Evolutionary conservation across 305 asterid species (phyloP), one percentile per base, ranked within the genome.

Genomic region (Coffea humblotiana): DNA sequence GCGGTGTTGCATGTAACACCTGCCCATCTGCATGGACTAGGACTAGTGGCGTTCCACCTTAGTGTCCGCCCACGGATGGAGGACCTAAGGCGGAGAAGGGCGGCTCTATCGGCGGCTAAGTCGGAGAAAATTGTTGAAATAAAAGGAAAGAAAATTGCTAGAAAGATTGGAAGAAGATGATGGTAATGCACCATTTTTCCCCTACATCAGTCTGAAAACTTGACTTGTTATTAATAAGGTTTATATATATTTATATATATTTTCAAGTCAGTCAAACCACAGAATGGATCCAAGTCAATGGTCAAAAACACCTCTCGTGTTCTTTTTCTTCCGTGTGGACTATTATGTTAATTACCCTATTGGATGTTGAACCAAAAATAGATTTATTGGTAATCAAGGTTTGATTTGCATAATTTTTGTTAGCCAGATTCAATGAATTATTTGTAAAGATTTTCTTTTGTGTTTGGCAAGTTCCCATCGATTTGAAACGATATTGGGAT

Each of bases 51-150:
- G 87, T 88, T 83, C 97, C 96, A 92, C 27, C 6, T 25, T 63
- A 83, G 82, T 9, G 96, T 92, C 40, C 84, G 88, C 85, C 97
- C 96, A 15, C 86, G 60, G 54, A 87, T 65, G 67, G 86, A 71
- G 27, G 51, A 45, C 3, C 81, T 81, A 1, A 92, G 89, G 82
- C 79, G 81, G 84, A 91, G 85, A 71, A 92, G 93, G 83, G 93
- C 89, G 35, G 82, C 54, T 71, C 81, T 90, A 79, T 91, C 93
- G 19, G 84, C 86, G 29, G 84, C 75, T 58, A 89, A 71, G 52
- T 80, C 88, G 71, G 92, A 79, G 82, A 73, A 56, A 51, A 71
- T 72, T 25, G 80, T 27, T 29, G 85, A 71, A 72, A 87, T 72
- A 72, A 80, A 75, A 54, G 77, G n/a, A 71, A 84, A 81, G 78